phyloP scores from a whole-genome alignment of 805 yeast species.

The Cyberlindnera nakhonratchasimensis region DNA sequence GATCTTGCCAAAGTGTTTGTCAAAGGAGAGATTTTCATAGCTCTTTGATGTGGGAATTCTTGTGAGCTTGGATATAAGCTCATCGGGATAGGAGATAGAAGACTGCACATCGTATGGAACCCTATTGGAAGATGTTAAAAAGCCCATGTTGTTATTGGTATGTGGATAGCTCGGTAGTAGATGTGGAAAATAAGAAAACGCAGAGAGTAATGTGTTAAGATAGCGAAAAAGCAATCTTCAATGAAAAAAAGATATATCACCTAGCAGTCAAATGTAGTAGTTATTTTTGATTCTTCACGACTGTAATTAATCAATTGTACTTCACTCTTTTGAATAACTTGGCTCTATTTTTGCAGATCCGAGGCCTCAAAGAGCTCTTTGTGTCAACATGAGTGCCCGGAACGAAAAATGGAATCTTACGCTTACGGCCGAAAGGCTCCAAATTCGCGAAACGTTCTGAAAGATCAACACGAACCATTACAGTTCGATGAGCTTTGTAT shows the following conservation, averaged over 20 bases:
- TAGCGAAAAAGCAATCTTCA: no score
- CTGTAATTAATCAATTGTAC: no score
- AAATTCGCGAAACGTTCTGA: neutral
- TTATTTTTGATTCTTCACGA: no score
- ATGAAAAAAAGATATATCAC: no score
- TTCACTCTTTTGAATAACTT: no score
- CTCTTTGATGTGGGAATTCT: neutral
- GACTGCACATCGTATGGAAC: neutral
- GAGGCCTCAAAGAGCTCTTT: no score
- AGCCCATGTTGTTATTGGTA: no score
- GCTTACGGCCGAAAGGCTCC: neutral
- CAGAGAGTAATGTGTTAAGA: neutral
- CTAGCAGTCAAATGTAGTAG: no score
- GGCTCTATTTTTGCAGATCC: no score
- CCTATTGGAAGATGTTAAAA: neutral
- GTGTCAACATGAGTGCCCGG: conserved; percentile 1
- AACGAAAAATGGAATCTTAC: neutral
- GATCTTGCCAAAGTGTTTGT: neutral
- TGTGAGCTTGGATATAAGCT: neutral
- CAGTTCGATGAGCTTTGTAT: neutral
- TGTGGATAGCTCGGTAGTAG: neutral
- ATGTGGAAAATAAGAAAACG: neutral
- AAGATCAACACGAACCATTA: no score
- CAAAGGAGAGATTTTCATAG: neutral
- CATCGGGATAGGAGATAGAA: neutral